Conservation (phyloP, 371 early-diverging fungal genomes). For the Nosema muscidifuracis region DNA sequence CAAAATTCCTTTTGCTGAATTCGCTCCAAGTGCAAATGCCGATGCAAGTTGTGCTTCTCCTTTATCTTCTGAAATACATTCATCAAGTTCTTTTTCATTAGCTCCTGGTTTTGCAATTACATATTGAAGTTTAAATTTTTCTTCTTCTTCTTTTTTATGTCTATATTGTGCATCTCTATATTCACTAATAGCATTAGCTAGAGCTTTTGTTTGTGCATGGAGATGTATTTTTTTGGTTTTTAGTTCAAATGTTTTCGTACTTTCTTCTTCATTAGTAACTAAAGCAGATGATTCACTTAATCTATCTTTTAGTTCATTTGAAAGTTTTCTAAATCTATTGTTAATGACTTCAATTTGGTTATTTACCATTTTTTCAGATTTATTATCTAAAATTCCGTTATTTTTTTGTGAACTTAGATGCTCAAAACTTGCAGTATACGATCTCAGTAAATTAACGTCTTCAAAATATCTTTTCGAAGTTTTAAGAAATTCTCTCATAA, state of each 20-base stretch:
- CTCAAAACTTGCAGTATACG: constrained; percentile 32
- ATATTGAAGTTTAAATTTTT: constrained; percentile 57
- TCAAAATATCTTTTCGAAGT: constrained; percentile 30
- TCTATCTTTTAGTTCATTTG: constrained; percentile 32
- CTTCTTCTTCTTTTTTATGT: constrained; percentile 54
- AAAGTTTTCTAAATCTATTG: constrained; percentile 41
- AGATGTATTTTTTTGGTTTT: constrained; percentile 47
- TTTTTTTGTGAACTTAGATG: constrained; percentile 43
- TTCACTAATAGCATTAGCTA: constrained; percentile 46
- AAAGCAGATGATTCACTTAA: constrained; percentile 30
- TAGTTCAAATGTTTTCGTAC: constrained; percentile 17
- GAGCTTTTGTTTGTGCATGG: constrained; percentile 46
- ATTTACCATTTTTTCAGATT: constrained; percentile 46
- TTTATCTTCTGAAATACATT: constrained; percentile 24
- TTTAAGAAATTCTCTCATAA: constrained; percentile 55
- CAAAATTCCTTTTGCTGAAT: constrained; percentile 50
- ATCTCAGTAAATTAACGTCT: constrained; percentile 40
- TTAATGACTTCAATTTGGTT: constrained; percentile 45
- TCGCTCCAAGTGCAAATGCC: constrained; percentile 54
- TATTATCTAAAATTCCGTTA: constrained; percentile 47
- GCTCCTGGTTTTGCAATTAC: constrained; percentile 62
- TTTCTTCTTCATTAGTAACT: constrained; percentile 11
- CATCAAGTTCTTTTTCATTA: constrained; percentile 60
- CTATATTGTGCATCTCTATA: constrained; percentile 45
- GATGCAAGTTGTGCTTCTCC: constrained; percentile 41